Percentiles rank a stretch among this genome's conserved stretches.
These are phyloP conservation scores for Debaryomyces castellii DNA, from an alignment of 805 yeast genomes.

Conservation along the genomic window DNA sequence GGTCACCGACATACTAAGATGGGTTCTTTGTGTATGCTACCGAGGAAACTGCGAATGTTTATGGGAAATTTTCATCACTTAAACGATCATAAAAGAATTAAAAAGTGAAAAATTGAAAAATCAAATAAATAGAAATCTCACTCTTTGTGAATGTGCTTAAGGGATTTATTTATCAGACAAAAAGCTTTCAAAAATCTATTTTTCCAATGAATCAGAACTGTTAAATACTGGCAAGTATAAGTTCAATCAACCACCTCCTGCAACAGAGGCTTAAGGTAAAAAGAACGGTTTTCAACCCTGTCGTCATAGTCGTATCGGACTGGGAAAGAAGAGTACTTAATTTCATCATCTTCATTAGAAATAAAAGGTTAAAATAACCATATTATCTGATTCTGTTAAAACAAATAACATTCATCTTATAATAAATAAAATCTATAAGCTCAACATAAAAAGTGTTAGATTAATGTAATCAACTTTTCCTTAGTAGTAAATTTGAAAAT, in stretches of 20 bases:
- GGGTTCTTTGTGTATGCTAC: conserved; percentile 86
- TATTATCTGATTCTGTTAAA: too few species aligned
- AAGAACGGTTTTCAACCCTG: conserved; percentile 62
- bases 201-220: conserved; percentile 55
- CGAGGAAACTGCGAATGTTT: conserved; percentile 97
- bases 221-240: conserved; percentile 86
- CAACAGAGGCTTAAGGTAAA: conserved; percentile 35
- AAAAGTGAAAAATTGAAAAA: conserved; percentile 1
- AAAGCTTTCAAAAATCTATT: too few species aligned
- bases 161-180: conserved; percentile 12
- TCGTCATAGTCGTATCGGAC: conserved; percentile 94
- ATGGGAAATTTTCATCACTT: conserved; percentile 73
- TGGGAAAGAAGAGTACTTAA: conserved; percentile 82
- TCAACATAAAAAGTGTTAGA: conserved; percentile 15
- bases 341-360: conserved; percentile 39
- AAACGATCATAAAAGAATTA: conserved; percentile 11
- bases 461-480: not conserved
- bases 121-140: conserved; percentile 2
- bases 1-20: conserved; percentile 83
- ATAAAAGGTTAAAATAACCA: not conserved
- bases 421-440: conserved; percentile 20
- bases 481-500: not conserved
- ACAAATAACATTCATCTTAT: too few species aligned
- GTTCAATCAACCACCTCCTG: conserved; percentile 47
- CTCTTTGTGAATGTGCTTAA: conserved; percentile 26